A percentile compares a stretch with the other conserved stretches of the same genome.
phyloP scores from a whole-genome alignment of 2,329 filamentous ascomycete species.

The Fusarium nelsonii region DNA sequence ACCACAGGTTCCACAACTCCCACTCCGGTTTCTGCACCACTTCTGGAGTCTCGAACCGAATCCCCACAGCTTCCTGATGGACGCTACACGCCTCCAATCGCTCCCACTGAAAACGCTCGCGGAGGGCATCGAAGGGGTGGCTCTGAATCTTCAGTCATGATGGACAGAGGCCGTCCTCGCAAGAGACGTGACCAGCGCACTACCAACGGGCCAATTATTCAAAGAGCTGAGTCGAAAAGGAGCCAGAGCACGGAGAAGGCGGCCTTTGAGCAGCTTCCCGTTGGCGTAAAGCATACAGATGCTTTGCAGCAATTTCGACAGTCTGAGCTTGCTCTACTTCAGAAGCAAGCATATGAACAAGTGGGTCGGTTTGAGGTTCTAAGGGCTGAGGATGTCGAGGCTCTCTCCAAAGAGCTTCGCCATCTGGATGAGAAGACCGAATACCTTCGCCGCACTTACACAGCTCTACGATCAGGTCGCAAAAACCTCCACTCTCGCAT shows the following conservation, averaged over 20 bases:
- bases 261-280: slow-evolving; percentile 72
- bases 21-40: slow-evolving; percentile 64
- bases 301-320: slow-evolving; percentile 61
- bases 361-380: slow-evolving; percentile 75
- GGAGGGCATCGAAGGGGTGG: slow-evolving; percentile 63
- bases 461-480: slow-evolving; percentile 78
- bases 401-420: slow-evolving; percentile 78
- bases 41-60: slow-evolving; percentile 54
- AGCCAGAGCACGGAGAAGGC: slow-evolving; percentile 65
- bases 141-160: slow-evolving; percentile 67
- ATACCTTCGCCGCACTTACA: slow-evolving; percentile 82
- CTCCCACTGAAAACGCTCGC: slow-evolving; percentile 26
- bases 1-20: slow-evolving; percentile 55
- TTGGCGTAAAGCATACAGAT: slow-evolving; percentile 67
- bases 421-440: slow-evolving; percentile 82
- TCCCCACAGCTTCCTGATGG: slow-evolving; percentile 62
- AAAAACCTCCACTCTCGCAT: slow-evolving; percentile 82
- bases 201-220: slow-evolving; percentile 54
- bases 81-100: slow-evolving; percentile 46
- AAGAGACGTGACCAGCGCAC: slow-evolving; percentile 62
- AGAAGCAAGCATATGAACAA: slow-evolving; percentile 72
- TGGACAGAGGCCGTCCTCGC: slow-evolving; percentile 71
- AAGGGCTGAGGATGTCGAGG: slow-evolving; percentile 70
- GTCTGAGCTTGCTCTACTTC: slow-evolving; percentile 64
- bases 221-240: slow-evolving; percentile 58